phyloP scores from a whole-genome alignment of 208 protist genomes.

The Trypanosoma platydactyli region DNA sequence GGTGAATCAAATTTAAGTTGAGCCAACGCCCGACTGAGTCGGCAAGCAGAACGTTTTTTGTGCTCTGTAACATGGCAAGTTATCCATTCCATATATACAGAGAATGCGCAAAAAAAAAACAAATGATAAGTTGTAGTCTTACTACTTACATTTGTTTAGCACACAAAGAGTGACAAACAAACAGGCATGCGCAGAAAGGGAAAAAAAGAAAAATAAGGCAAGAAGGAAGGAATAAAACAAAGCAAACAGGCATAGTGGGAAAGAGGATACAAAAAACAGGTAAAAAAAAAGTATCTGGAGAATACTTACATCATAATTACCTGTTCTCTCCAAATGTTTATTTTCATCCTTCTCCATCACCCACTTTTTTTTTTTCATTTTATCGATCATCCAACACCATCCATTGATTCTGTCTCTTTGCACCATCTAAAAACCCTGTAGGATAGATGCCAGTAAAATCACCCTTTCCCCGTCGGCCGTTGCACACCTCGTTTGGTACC shows the following conservation, averaged over 20 bases:
- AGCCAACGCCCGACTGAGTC: no score
- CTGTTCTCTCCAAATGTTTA: not conserved
- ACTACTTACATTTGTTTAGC: not conserved
- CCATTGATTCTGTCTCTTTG: not conserved
- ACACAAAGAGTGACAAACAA: not conserved
- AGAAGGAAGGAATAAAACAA: not conserved
- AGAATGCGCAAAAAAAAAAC: not conserved
- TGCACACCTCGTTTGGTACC: not conserved
- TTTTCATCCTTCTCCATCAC: not conserved
- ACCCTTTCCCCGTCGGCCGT: constrained; percentile 8
- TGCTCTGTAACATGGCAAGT: not conserved
- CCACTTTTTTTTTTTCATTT: constrained; percentile 1
- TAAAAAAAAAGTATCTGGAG: no score
- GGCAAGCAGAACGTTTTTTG: no score
- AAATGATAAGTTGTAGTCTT: not conserved
- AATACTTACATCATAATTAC: no score
- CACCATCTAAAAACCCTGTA: constrained; percentile 3
- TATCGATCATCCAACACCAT: not conserved
- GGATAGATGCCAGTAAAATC: constrained; percentile 17
- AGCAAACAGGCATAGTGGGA: constrained; percentile 1
- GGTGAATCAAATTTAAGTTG: no score
- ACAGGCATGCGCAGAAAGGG: not conserved
- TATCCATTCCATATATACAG: not conserved
- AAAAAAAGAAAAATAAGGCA: constrained; percentile 1
- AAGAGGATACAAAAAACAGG: constrained; percentile 2